phyloP scores from a whole-genome alignment of 345 rosid genomes.

The Combretum micranthum region DNA sequence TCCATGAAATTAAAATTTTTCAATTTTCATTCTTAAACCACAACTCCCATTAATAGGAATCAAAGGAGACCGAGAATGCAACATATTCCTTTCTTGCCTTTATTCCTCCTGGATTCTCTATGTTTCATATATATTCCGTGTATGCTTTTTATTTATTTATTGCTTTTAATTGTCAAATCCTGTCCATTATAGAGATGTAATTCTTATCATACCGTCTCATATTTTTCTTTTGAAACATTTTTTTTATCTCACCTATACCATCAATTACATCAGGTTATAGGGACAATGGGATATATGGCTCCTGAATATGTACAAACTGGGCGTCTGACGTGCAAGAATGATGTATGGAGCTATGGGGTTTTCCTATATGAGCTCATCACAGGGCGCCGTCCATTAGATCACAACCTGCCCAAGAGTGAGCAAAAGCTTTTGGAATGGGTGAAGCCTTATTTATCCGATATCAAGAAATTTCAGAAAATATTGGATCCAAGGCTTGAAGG shows the following conservation, averaged over 20 bases:
- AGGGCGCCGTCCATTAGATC: slow-evolving; percentile 75
- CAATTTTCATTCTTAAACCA: too few species aligned
- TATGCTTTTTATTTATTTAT: not conserved
- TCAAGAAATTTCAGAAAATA: slow-evolving; percentile 44
- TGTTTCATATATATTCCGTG: not conserved
- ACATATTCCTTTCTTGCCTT: too few species aligned
- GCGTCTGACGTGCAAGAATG: slow-evolving; percentile 74
- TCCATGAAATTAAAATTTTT: too few species aligned
- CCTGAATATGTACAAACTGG: slow-evolving; percentile 86
- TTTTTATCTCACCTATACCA: not conserved
- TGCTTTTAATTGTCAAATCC: not conserved
- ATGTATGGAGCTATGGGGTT: slow-evolving; percentile 93
- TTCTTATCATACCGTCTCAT: not conserved
- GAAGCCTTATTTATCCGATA: slow-evolving; percentile 59
- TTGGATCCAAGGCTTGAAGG: slow-evolving; percentile 70
- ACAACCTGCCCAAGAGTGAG: slow-evolving; percentile 69
- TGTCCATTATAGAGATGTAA: too few species aligned
- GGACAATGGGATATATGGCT: slow-evolving; percentile 91
- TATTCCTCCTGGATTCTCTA: too few species aligned
- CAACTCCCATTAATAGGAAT: too few species aligned
- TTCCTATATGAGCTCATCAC: slow-evolving; percentile 88
- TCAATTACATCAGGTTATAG: slow-evolving; percentile 56
- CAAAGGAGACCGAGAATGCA: too few species aligned
- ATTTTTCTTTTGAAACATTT: not conserved
- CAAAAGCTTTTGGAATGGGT: slow-evolving; percentile 89